These are phyloP conservation scores for Leccinum longicurvipes DNA, from an alignment of 768 basidiomycete species.

Conservation along the genomic window DNA sequence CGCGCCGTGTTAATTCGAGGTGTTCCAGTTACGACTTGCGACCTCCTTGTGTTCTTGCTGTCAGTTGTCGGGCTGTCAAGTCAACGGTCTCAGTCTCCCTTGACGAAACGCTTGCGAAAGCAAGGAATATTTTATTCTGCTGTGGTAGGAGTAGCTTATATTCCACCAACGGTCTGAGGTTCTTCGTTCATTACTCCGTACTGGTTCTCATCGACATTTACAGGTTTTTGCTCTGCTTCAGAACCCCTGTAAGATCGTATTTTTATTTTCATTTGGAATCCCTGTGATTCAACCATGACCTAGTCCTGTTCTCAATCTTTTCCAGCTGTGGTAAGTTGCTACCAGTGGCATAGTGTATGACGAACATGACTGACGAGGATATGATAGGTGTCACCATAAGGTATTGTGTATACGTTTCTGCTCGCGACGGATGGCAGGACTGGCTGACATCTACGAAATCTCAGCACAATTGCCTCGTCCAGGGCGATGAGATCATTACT, in stretches of 20 bases:
- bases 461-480: slow-evolving; percentile 8
- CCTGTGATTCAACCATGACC: not conserved
- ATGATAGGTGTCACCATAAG: slow-evolving; percentile 8
- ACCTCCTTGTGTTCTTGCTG: slow-evolving; percentile 21
- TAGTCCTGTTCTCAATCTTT: not conserved
- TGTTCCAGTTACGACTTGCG: slow-evolving; percentile 12
- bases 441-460: not conserved
- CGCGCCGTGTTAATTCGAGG: not conserved
- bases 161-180: slow-evolving; percentile 9
- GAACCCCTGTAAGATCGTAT: slow-evolving; percentile 2
- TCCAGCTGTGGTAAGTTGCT: slow-evolving; percentile 3
- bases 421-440: not conserved
- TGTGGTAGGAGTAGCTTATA: slow-evolving; percentile 10
- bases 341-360: not conserved
- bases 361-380: not conserved
- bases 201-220: not conserved
- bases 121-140: slow-evolving; percentile 21
- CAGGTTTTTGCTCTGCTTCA: slow-evolving; percentile 8
- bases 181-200: too few relatives aligned
- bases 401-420: not conserved
- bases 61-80: slow-evolving; percentile 14
- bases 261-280: not conserved
- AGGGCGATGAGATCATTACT: slow-evolving; percentile 13
- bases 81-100: slow-evolving; percentile 5
- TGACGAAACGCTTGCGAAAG: slow-evolving; percentile 12